Evolutionary conservation across 2,329 filamentous ascomycete genomes (phyloP), one percentile per base, ranked within the genome.

Genomic region (Phyllosticta paracitricarpa): DNA sequence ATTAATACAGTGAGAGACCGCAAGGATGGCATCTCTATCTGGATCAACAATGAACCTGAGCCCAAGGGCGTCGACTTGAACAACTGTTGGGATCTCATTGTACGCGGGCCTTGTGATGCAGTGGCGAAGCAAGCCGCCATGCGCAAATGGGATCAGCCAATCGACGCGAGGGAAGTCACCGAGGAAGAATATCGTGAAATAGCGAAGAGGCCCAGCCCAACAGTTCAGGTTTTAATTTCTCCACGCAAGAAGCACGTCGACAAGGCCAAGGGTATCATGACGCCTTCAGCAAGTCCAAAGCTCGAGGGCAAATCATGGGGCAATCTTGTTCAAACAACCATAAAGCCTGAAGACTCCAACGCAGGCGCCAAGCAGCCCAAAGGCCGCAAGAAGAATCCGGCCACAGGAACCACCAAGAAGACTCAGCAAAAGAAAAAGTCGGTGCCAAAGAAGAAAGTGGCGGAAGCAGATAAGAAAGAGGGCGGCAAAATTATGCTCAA

Each of bases 11-110:
- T 95, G n/a, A 84, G 92, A 64, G 85, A 87, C 68, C 85, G 91
- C 60, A 85, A 84, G 66, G 89, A 95, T 67, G 92, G 93, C 0
- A 84, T 96, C 62, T 91, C 92, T 0, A 87, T 95, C 57, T 99
- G 93, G 91, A 89, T 99, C 75, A 97, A 97, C 74, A 84, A 91
- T 59, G 91, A 96, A 63, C 81, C 89, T 0, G 89, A 91, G 66
- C 94, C 94, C 0, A 82, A 86, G 53, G 88, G 89, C 22, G 86
- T 84, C 65, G 91, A 97, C 62, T 87, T 97, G 65, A 92, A 93
- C 70, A 88, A 95, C 65, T 91, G 90, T 69, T 99, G 92, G 88
- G 94, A 99, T 73, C 77, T 97, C 63, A 85, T 97, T 19, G 88
- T 99, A 40, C 86, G 85, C 65, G 92, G 91, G 22, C 88, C 89